Percentiles rank a stretch among this genome's conserved stretches.
phyloP scores from a whole-genome alignment of 2,329 filamentous ascomycete species.

The Dactylellina sp. region DNA sequence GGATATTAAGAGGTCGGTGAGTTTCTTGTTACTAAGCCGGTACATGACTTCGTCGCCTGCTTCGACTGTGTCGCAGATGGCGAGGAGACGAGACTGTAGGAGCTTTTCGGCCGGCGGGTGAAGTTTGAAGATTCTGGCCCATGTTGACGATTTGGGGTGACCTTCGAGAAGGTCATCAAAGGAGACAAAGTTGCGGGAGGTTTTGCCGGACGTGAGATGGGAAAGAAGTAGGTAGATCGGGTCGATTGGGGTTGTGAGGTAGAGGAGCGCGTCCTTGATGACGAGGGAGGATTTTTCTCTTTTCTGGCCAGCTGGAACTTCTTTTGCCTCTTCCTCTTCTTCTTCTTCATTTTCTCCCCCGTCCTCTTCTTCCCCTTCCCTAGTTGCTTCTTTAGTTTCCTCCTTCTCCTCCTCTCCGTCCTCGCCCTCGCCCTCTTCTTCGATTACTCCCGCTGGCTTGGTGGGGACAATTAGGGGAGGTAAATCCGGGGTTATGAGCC shows the following conservation, averaged over 20 bases:
- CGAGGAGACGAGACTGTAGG: slow-evolving; percentile 75
- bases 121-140: slow-evolving; percentile 64
- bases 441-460: neutral
- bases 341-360: slow-evolving; percentile 56
- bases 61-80: slow-evolving; percentile 83
- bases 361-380: slow-evolving; percentile 46
- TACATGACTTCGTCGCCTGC: slow-evolving; percentile 88
- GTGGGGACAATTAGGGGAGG: slow-evolving; percentile 22
- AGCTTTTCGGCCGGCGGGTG: slow-evolving; percentile 63
- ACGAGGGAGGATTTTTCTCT: slow-evolving; percentile 65
- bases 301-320: slow-evolving; percentile 62
- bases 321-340: slow-evolving; percentile 32
- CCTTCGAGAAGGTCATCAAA: slow-evolving; percentile 68
- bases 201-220: slow-evolving; percentile 69
- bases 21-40: slow-evolving; percentile 78
- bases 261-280: slow-evolving; percentile 77
- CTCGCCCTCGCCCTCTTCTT: neutral
- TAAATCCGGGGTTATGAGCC: slow-evolving; percentile 67
- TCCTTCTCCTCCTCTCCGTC: slow-evolving; percentile 27
- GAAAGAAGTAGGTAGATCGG: slow-evolving; percentile 85
- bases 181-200: slow-evolving; percentile 65
- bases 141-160: slow-evolving; percentile 64
- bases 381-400: no score
- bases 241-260: slow-evolving; percentile 85
- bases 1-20: slow-evolving; percentile 65